Base-by-base conservation (phyloP, 139 green algal genomes). In the Parachlorella kessleri region DNA sequence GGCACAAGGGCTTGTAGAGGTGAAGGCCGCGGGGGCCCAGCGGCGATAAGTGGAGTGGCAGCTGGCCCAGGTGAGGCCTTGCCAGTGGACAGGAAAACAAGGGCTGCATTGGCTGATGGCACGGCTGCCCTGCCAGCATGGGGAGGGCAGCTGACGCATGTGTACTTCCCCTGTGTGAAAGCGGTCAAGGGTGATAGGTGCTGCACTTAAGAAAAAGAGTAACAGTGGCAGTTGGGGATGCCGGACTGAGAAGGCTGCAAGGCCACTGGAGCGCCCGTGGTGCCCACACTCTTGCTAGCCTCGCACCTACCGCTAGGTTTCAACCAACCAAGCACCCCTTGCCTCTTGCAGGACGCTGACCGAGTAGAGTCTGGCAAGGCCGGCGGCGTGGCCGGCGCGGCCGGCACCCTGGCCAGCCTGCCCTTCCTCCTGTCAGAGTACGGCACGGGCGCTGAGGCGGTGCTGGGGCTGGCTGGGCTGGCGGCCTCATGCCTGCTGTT, bases 331-430 rank as follows among this genome's bases (percentile, higher is more conserved):
- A n/a, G 24, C 24, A 23, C 36, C 30, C 3, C 40, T 26, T 35
- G 2, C 33, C 26, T 68, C 32, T 14, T 73, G 26, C 81, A 91
- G 88, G 89, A 90, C 4, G 79, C 73, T 0, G 90, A 93, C 21
- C 83, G 85, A 1, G 33, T 83, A 0, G 89, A 94, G 78, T 90
- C 86, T 3, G 79, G 70, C 26, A 94, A 94, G 83, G 91, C 86
- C 23, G 91, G 84, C 1, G 81, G 74, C 0, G 33, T 86, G 3
- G 86, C 89, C 1, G 83, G 70, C 9, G 75, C 68, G 1, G 91
- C 80, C 4, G 91, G 91, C 41, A 39, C 81, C 10, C 30, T 71
- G 0, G 83, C 79, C 9, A 41, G 75, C 37, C 70, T 94, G 69
- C 91, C 91, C 3, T 68, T 94, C 5, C 48, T 80, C 33, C 23